Conservation (phyloP, 78 protist species). For the Tieghemostelium lacteum region DNA sequence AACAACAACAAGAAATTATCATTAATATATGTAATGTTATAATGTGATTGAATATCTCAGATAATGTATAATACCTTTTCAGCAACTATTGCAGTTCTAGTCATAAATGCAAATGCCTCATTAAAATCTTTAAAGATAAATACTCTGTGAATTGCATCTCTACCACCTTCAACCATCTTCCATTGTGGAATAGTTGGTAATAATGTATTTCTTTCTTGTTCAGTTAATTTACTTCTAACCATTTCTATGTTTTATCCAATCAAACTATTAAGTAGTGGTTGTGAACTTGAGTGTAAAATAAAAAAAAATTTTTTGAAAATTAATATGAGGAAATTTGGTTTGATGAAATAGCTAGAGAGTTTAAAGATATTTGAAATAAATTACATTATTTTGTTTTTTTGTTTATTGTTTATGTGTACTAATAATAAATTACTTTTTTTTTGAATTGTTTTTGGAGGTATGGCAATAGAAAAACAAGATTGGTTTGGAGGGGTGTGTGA, state of each 20-base stretch:
- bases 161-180: slow-evolving; percentile 84
- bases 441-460: too few species aligned
- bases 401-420: too few species aligned
- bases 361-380: too few species aligned
- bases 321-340: neutral
- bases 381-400: too few species aligned
- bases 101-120: slow-evolving; percentile 92
- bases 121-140: slow-evolving; percentile 86
- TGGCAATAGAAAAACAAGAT: too few species aligned
- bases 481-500: neutral
- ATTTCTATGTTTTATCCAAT: too few species aligned
- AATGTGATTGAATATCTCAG: neutral
- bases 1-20: too few species aligned
- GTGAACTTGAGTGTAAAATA: neutral
- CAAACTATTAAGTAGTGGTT: neutral
- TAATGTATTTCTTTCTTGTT: slow-evolving; percentile 53
- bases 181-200: slow-evolving; percentile 39
- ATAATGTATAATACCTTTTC: slow-evolving; percentile 56
- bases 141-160: slow-evolving; percentile 89
- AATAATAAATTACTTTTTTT: too few species aligned
- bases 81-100: slow-evolving; percentile 83
- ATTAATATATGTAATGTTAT: neutral
- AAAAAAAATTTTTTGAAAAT: neutral
- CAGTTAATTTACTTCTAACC: slow-evolving; percentile 51
- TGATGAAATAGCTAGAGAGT: too few species aligned